Percentiles rank a stretch among this genome's conserved stretches.
Conservation (phyloP, 495 filamentous ascomycete species). For the Copromyces sp. region DNA sequence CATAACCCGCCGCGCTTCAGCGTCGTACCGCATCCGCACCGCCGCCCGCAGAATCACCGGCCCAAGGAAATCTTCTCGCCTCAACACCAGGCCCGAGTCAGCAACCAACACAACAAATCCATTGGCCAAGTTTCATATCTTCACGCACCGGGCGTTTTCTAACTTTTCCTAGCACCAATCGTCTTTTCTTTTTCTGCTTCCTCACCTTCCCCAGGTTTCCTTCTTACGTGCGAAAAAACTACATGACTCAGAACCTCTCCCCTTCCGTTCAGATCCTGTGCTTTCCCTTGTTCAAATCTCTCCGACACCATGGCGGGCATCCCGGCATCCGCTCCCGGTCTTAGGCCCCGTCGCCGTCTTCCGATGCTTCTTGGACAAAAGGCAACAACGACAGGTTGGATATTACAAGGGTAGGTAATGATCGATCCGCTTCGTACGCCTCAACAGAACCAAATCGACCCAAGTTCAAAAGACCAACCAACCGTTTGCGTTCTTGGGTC, state of each 20-base stretch:
- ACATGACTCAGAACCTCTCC: background rate
- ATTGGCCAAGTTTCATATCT: background rate
- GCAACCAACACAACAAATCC: background rate
- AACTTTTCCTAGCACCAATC: background rate
- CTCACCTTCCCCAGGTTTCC: background rate
- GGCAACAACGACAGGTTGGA: background rate
- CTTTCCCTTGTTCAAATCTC: background rate
- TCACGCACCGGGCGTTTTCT: background rate
- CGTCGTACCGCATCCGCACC: background rate
- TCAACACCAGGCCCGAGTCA: background rate
- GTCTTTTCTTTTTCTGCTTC: background rate
- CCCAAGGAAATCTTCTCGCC: background rate
- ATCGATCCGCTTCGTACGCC: background rate
- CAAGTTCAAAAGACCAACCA: background rate
- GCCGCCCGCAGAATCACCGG: background rate
- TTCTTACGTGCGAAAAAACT: background rate
- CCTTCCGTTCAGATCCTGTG: background rate
- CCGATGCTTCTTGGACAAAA: background rate
- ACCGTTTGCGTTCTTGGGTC: background rate
- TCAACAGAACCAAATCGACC: background rate
- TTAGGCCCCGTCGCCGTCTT: background rate
- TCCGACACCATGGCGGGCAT: background rate
- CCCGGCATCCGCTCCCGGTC: background rate
- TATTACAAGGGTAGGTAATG: background rate
- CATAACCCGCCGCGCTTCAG: background rate